Conservation (phyloP, 208 protist genomes). For the Crithidia acanthocephali region DNA sequence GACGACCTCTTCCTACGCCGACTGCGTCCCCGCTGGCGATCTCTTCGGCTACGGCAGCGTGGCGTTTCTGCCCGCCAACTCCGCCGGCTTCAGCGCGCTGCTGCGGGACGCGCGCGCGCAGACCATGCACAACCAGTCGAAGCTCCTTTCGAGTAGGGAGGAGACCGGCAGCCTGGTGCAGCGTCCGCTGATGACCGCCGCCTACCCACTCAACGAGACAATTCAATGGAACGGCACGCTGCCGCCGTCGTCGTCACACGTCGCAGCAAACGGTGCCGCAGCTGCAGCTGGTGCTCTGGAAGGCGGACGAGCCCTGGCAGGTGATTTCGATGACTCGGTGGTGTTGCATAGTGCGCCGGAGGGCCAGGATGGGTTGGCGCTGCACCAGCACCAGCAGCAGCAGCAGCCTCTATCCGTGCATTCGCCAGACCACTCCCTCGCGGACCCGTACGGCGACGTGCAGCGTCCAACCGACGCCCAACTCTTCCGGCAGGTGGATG, state of each 20-base stretch:
- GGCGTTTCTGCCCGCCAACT: conserved; percentile 41
- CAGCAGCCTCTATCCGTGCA: not conserved
- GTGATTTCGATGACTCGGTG: too few relatives aligned
- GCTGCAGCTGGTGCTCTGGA: not conserved
- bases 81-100: conserved; percentile 43
- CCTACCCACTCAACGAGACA: conserved; percentile 14
- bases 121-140: not conserved
- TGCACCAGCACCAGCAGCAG: not conserved
- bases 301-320: too few relatives aligned
- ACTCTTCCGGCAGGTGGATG: conserved; percentile 12
- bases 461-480: not conserved
- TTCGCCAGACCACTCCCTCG: not conserved
- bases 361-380: too few relatives aligned
- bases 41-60: conserved; percentile 50
- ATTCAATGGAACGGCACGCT: conserved; percentile 44
- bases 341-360: too few relatives aligned
- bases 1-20: not conserved
- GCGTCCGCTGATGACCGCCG: not conserved
- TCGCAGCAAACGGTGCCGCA: not conserved
- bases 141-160: not conserved
- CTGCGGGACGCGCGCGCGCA: conserved; percentile 20
- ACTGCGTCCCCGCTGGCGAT: conserved; percentile 4
- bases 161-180: not conserved
- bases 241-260: conserved; percentile 10
- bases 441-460: not conserved